Evolutionary conservation across 768 basidiomycete genomes (phyloP).

Genomic region (Podaxis mareebaensis): DNA sequence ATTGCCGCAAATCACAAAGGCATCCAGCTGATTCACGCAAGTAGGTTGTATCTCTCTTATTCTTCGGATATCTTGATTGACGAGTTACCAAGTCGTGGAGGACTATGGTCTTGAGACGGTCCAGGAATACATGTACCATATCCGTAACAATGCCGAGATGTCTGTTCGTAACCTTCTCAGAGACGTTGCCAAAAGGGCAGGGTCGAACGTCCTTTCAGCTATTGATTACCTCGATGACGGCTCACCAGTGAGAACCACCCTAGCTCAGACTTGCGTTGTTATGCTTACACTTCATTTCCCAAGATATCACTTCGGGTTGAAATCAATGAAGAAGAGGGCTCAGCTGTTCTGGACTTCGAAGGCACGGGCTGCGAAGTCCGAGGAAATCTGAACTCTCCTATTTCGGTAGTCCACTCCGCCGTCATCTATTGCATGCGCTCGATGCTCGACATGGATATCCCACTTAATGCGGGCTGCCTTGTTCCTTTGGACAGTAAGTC

Average conservation of each 20-base stretch:
- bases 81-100: conserved; percentile 58
- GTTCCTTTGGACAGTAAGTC: conserved; percentile 76
- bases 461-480: conserved; percentile 91
- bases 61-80: conserved; percentile 15
- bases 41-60: conserved; percentile 38
- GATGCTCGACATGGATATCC: conserved; percentile 86
- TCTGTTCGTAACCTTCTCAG: conserved; percentile 83
- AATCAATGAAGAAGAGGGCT: conserved; percentile 73
- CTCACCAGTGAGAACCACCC: conserved; percentile 56
- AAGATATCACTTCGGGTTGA: conserved; percentile 76
- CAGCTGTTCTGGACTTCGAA: conserved; percentile 82
- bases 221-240: conserved; percentile 89
- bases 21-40: conserved; percentile 77
- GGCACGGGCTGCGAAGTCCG: conserved; percentile 84
- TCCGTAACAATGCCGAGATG: conserved; percentile 83
- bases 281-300: not conserved
- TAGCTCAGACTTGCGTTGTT: conserved; percentile 13
- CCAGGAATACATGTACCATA: conserved; percentile 92
- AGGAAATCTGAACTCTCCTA: conserved; percentile 83
- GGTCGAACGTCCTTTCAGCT: conserved; percentile 64
- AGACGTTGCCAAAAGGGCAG: conserved; percentile 69
- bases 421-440: conserved; percentile 89
- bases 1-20: conserved; percentile 94
- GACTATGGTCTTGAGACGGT: conserved; percentile 88
- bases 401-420: conserved; percentile 84